Base-by-base conservation (phyloP, 2,329 filamentous ascomycete species). In the Bipolaris victoriae region DNA sequence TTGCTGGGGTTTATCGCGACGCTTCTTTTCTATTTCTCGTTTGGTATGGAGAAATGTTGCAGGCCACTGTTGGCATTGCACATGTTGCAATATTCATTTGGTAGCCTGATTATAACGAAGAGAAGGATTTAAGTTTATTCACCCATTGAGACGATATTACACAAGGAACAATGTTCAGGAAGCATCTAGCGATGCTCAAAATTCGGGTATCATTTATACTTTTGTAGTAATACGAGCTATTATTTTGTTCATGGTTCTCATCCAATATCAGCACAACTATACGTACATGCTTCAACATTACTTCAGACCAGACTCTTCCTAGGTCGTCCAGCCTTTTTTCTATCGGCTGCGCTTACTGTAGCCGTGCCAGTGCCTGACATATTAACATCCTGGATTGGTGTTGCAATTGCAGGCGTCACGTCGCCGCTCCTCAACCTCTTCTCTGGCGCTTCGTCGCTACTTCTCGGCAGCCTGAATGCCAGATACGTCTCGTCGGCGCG, bases 401-500 rank as follows among this genome's bases (percentile, higher is more conserved):
- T 68, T 2, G 57, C 51, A 22, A 67, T 52, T 35, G 56, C 51
- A 44, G 68, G 66, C 18, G 66, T 70, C 3, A 44, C 68, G 51
- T 67, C 67, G 1, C 62, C 62, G 39, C 61, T 69, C 40, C 65
- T 65, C 3, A 45, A 33, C 22, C 54, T 57, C 41, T 64, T 64
- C 44, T 62, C 61, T 22, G 53, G 60, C 41, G 18, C 46, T 15
- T 77, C 76, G 45, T 65, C 33, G 58, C 73, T 55, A n/a, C 76
- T 70, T 43, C 67, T 68, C 3, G 86, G 86, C 47, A 88, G 71
- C 47, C 83, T 80, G 52, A 86, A 76, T 1, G 84, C 84, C 7
- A 88, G 76, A 67, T 82, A 83, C 5, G 82, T 81, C 55, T 82
- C 80, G 3, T 84, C 83, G 0, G 84, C 84, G 15, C 83, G 77